phyloP scores from a whole-genome alignment of 371 early-diverging fungal genomes.

The Mortierella sp. region DNA sequence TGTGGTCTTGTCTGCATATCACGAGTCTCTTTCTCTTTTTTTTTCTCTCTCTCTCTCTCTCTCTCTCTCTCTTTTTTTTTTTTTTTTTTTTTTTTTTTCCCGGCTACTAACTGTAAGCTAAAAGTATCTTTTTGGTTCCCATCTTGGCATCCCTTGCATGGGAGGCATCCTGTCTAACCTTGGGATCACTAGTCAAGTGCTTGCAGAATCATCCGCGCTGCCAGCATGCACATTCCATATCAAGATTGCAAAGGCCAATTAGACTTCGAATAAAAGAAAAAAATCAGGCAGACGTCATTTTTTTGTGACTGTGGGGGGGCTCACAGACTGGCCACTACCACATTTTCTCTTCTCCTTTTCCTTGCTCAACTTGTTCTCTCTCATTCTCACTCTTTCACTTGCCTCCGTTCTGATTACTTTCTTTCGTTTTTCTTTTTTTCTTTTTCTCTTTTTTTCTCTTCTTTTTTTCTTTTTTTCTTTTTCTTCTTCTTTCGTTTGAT shows the following conservation, averaged over 20 bases:
- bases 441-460: background rate
- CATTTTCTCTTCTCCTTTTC: background rate
- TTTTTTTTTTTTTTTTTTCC: background rate
- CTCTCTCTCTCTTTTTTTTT: too few relatives aligned
- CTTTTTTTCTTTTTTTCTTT: slow-evolving; percentile 4
- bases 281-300: background rate
- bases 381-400: background rate
- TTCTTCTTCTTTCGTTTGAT: background rate
- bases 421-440: slow-evolving; percentile 3
- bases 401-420: background rate
- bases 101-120: background rate
- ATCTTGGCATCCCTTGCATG: slow-evolving; percentile 94
- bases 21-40: background rate
- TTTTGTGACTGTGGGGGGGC: background rate
- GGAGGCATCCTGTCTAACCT: slow-evolving; percentile 92
- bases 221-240: slow-evolving; percentile 92
- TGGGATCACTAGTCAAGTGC: slow-evolving; percentile 88
- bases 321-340: too few relatives aligned
- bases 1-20: background rate
- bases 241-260: slow-evolving; percentile 70
- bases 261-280: background rate
- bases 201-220: slow-evolving; percentile 85
- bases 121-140: slow-evolving; percentile 95
- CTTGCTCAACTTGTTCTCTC: background rate
- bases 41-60: too few relatives aligned